Evolutionary conservation across 2,329 filamentous ascomycete genomes (phyloP).

Genomic region (Sporothrix protearum): DNA sequence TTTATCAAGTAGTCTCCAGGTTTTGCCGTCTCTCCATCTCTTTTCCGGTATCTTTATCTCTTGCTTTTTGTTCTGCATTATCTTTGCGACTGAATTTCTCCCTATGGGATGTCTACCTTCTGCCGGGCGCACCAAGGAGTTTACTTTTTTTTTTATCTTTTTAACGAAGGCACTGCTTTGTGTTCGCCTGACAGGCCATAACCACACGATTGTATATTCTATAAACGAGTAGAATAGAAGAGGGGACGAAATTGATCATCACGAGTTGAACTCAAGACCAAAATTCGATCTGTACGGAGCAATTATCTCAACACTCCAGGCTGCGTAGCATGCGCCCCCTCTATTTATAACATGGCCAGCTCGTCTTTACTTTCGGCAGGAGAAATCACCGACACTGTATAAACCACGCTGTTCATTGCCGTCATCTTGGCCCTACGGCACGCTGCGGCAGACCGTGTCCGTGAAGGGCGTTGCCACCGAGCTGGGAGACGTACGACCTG

Average conservation of each 20-base stretch:
- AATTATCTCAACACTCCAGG: background rate
- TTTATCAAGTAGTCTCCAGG: background rate
- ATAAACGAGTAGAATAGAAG: background rate
- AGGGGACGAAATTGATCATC: background rate
- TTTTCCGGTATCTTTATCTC: background rate
- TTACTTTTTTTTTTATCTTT: background rate
- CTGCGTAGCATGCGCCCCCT: background rate
- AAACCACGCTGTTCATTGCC: constrained; percentile 38
- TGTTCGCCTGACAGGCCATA: background rate
- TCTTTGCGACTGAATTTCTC: background rate
- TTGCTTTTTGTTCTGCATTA: too few relatives aligned
- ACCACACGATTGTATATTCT: background rate
- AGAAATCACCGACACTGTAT: background rate
- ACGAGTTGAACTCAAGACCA: background rate
- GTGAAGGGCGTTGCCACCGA: constrained; percentile 48
- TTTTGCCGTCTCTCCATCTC: background rate
- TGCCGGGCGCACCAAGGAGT: background rate
- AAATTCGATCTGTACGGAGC: background rate
- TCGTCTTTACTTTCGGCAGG: background rate
- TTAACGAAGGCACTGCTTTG: background rate
- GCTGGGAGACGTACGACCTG: constrained; percentile 26
- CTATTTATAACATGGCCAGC: background rate
- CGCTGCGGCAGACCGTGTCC: constrained; percentile 37
- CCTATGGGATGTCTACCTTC: background rate
- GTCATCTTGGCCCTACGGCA: constrained; percentile 39